A percentile compares a stretch with the other conserved stretches of the same genome.
Evolutionary conservation across 352 stramenopile genomes (phyloP).

Genomic region (Phytopythium aichiense): DNA sequence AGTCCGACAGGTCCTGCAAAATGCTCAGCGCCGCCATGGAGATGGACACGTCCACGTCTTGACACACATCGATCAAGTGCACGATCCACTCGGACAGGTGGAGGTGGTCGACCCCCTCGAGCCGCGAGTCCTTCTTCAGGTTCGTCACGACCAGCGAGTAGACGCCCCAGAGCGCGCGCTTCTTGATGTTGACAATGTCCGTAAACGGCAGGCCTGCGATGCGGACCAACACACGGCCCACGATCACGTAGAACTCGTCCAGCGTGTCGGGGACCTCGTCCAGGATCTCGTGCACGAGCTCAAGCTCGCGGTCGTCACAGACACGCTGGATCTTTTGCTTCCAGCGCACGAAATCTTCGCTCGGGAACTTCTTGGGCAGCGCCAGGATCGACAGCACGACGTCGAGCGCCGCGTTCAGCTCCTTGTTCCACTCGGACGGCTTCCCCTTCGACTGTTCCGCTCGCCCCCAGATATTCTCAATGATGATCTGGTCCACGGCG

Average conservation of each 20-base stretch:
- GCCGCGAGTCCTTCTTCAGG: slow-evolving; percentile 26
- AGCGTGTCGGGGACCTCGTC: slow-evolving; percentile 65
- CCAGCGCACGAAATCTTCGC: slow-evolving; percentile 79
- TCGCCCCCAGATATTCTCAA: slow-evolving; percentile 72
- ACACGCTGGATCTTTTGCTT: slow-evolving; percentile 61
- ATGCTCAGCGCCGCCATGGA: slow-evolving; percentile 76
- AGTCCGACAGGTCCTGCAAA: slow-evolving; percentile 76
- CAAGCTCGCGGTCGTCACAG: slow-evolving; percentile 27
- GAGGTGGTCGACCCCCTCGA: slow-evolving; percentile 30
- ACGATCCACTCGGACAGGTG: slow-evolving; percentile 75
- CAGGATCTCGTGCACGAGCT: slow-evolving; percentile 42
- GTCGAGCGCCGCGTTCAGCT: slow-evolving; percentile 70
- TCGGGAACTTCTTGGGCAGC: slow-evolving; percentile 67
- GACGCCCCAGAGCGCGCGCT: slow-evolving; percentile 72
- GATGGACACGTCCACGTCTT: slow-evolving; percentile 67
- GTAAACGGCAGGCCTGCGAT: slow-evolving; percentile 71
- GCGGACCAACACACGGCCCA: slow-evolving; percentile 68
- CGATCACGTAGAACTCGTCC: slow-evolving; percentile 67
- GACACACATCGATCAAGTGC: slow-evolving; percentile 76
- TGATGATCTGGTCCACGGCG: slow-evolving; percentile 78
- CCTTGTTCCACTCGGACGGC: slow-evolving; percentile 76
- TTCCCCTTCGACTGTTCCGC: slow-evolving; percentile 67
- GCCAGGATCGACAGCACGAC: slow-evolving; percentile 73
- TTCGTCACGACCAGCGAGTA: slow-evolving; percentile 78
- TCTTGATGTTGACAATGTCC: slow-evolving; percentile 77